These are phyloP conservation scores for Ascodesmis nigricans DNA, from an alignment of 495 filamentous ascomycete species.

Conservation along the genomic window DNA sequence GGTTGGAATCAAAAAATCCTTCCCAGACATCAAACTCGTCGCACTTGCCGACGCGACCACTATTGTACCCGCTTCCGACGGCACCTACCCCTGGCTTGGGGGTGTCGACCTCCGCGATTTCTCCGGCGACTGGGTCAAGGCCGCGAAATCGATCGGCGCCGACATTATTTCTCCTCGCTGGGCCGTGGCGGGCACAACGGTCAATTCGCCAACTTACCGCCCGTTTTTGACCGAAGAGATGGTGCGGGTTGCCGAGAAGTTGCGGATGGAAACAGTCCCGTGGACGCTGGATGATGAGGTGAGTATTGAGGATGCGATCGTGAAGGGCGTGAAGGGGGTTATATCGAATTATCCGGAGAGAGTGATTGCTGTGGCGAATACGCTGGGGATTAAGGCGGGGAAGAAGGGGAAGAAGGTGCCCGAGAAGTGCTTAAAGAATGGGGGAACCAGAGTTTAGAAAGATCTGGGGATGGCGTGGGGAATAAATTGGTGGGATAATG, in stretches of 20 bases:
- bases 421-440: constrained; percentile 1
- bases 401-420: constrained; percentile 1
- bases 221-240: constrained; percentile 18
- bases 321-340: constrained; percentile 11
- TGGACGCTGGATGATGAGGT: constrained; percentile 22
- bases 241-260: constrained; percentile 15
- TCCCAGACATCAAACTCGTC: constrained; percentile 17
- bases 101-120: constrained; percentile 17
- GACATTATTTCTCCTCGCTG: constrained; percentile 14
- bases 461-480: no score
- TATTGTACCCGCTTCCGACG: constrained; percentile 8
- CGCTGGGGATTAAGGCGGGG: constrained; percentile 10
- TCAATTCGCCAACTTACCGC: constrained; percentile 17
- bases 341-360: constrained; percentile 22
- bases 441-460: no score
- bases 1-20: constrained; percentile 20
- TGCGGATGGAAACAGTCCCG: constrained; percentile 20
- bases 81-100: constrained; percentile 20
- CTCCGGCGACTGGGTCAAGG: constrained; percentile 18
- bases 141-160: constrained; percentile 19
- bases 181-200: constrained; percentile 7
- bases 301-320: constrained; percentile 20
- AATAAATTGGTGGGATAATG: no score
- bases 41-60: constrained; percentile 19
- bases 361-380: constrained; percentile 13